Percentiles rank a stretch among this genome's conserved stretches.
Conservation (phyloP, 768 basidiomycete genomes). For the Boletus tomentosulus region DNA sequence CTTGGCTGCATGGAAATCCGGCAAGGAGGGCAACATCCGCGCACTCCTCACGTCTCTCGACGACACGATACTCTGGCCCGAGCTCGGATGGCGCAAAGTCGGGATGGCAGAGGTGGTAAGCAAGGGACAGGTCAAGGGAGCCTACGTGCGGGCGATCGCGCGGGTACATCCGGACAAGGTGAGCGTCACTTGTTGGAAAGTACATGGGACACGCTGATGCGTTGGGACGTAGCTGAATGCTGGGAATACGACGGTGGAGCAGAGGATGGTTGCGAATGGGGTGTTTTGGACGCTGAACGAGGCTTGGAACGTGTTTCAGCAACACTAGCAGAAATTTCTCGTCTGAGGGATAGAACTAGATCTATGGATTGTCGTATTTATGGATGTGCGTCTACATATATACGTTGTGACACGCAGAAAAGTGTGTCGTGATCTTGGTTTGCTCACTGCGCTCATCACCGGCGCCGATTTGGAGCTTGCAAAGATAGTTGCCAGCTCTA, state of each 20-base stretch:
- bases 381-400: not conserved
- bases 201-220: not conserved
- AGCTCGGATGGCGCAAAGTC: conserved; percentile 72
- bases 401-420: too few species aligned
- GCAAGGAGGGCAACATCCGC: conserved; percentile 89
- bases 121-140: conserved; percentile 80
- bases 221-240: conserved; percentile 58
- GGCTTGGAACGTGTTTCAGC: conserved; percentile 77
- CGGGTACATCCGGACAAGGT: conserved; percentile 99
- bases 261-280: conserved; percentile 91
- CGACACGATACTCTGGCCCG: conserved; percentile 81
- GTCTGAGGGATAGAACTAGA: not conserved
- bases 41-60: conserved; percentile 78
- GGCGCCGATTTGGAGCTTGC: too few species aligned
- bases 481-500: too few species aligned
- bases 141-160: conserved; percentile 87
- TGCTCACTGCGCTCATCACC: too few species aligned
- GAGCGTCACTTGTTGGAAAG: conserved; percentile 12
- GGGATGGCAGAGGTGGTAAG: conserved; percentile 89
- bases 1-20: conserved; percentile 73
- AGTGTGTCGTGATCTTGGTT: too few species aligned
- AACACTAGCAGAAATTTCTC: conserved; percentile 11
- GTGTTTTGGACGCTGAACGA: conserved; percentile 92
- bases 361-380: not conserved
- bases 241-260: conserved; percentile 83